Base-by-base conservation (phyloP, 495 filamentous ascomycete genomes). In the Podospora pseudopauciseta region DNA sequence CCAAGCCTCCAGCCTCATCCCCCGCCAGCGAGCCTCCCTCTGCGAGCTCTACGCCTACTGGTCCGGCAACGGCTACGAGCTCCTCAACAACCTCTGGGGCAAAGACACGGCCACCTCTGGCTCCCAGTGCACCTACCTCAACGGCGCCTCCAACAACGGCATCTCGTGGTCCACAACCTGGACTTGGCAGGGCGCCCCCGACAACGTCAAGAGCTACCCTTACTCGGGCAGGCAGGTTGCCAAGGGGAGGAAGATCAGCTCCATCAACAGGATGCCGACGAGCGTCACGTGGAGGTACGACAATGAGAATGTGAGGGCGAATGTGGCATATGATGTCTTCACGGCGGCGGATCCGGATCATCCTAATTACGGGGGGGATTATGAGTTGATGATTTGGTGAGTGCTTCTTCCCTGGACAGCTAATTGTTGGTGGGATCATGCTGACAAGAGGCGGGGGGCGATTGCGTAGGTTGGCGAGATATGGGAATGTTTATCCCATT, bases 381-480 rank as follows among this genome's bases (percentile, higher is more conserved):
- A 83, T 66, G 82, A 85, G 68, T 71, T 85, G 30, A 84, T 85
- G 82, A 79, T 85, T 56, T 85, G 82, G 82, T 83, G 68, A 68
- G 77, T 74, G 16, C 0, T 9, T 13, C 30, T 60, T n/a, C 11
- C 2, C 26, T 55, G 16, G 23, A 23, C 23, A 23, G 23, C 23
- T 2, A 23, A 23, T 23, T 20, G 16, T 32, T 30, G 32, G 9
- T 44, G 30, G 18, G 15, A 15, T 39, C 19, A 30, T 20, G 13
- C 55, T 58, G 55, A 58, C 55, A 58, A 11, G n/a, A 4, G 6
- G 18, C 23, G 23, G 23, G 23, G 23, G 23, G 23, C 23, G 23
- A 23, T 2, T 23, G 23, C 7, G 15, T n/a, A 73, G 79, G 82
- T 76, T 83, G 5, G 82, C 67, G 0, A 67, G 73, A n/a, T 79